Percentiles rank a stretch among this genome's conserved stretches.
phyloP scores from a whole-genome alignment of 768 basidiomycete genomes.

The Sporobolomyces phaffii region DNA sequence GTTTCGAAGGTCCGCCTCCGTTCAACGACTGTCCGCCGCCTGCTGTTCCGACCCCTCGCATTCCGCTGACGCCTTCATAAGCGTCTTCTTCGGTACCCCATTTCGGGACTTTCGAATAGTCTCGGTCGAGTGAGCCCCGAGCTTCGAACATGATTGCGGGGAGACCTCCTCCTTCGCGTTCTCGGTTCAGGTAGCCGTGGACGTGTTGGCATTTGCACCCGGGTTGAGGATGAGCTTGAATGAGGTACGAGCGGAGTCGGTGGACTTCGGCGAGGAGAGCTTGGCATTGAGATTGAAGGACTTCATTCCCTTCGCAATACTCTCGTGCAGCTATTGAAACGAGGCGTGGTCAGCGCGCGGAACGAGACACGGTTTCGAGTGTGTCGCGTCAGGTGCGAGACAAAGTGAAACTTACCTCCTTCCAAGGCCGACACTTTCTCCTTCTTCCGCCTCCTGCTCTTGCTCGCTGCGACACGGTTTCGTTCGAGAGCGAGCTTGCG shows the following conservation, averaged over 20 bases:
- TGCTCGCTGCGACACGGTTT: conserved; percentile 40
- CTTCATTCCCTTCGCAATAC: conserved; percentile 23
- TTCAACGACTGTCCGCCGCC: too few species aligned
- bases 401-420: conserved; percentile 6
- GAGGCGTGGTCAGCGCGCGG: background rate
- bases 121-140: conserved; percentile 7
- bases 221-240: conserved; percentile 15
- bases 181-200: conserved; percentile 34
- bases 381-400: too few species aligned
- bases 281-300: conserved; percentile 28
- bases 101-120: conserved; percentile 22
- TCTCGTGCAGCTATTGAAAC: conserved; percentile 20
- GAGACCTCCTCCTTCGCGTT: conserved; percentile 34
- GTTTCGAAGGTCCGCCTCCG: too few species aligned
- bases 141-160: conserved; percentile 33
- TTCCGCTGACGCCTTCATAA: background rate
- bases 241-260: conserved; percentile 22
- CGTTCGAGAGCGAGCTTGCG: conserved; percentile 37
- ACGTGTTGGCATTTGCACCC: conserved; percentile 32
- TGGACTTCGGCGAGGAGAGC: conserved; percentile 31
- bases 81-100: conserved; percentile 27
- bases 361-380: background rate
- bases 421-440: conserved; percentile 35
- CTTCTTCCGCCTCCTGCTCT: conserved; percentile 39
- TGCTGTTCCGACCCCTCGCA: background rate